Conservation (phyloP, 768 basidiomycete species). For the Trametes cingulata region DNA sequence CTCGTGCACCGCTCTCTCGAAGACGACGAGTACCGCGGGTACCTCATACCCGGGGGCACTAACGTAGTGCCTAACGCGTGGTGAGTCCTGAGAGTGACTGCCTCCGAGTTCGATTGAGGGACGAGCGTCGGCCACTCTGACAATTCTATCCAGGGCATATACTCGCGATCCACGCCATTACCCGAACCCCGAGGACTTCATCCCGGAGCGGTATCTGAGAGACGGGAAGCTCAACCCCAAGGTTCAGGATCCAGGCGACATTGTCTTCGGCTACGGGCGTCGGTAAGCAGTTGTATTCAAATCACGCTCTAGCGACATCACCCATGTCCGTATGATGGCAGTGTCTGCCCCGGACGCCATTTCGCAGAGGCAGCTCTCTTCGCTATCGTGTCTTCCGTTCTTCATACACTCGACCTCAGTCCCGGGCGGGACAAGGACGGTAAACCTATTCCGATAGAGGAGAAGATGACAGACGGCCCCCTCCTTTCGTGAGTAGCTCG, state of each 20-base stretch:
- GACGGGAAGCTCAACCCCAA: slow-evolving; percentile 15
- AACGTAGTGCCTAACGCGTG: slow-evolving; percentile 14
- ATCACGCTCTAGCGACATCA: too few species aligned
- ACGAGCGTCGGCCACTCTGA: too few species aligned
- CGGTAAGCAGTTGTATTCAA: slow-evolving; percentile 1
- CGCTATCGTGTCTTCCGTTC: slow-evolving; percentile 15
- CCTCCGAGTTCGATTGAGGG: not conserved
- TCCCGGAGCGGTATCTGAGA: slow-evolving; percentile 19
- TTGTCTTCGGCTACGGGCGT: slow-evolving; percentile 21
- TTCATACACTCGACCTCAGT: slow-evolving; percentile 11
- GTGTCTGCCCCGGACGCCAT: slow-evolving; percentile 15
- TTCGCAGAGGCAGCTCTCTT: slow-evolving; percentile 17
- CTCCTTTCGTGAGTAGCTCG: slow-evolving; percentile 12
- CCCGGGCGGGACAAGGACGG: slow-evolving; percentile 15
- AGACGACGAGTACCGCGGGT: slow-evolving; percentile 23
- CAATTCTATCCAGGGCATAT: slow-evolving; percentile 1
- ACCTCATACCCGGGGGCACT: slow-evolving; percentile 19
- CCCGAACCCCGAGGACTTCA: slow-evolving; percentile 16
- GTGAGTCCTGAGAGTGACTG: not conserved
- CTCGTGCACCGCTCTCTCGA: slow-evolving; percentile 10
- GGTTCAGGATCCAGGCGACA: slow-evolving; percentile 7
- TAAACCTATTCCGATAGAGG: slow-evolving; percentile 4
- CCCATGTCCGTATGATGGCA: not conserved
- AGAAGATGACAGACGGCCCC: slow-evolving; percentile 15
- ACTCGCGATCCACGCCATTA: slow-evolving; percentile 13